Base-by-base conservation (phyloP, 2,329 filamentous ascomycete genomes). In the Calonectria naviculata region DNA sequence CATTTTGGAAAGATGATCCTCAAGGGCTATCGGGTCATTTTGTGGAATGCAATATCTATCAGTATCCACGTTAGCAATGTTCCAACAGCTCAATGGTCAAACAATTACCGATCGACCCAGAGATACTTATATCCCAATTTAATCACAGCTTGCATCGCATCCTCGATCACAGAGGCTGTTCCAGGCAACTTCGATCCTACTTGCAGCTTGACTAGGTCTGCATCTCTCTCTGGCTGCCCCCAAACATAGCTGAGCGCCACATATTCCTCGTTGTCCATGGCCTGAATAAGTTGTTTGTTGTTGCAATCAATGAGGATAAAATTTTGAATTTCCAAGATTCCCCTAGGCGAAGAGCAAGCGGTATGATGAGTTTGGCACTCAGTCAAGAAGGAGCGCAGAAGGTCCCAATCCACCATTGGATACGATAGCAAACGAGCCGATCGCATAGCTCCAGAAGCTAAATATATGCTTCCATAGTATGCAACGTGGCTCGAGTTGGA, bases 161-260 rank as follows among this genome's bases (percentile, higher is more conserved):
- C 56, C 19, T 67, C 46, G 1, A 71, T 36, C 10, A 67, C 67
- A 7, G n/a, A 17, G 10, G 62, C 62, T 1, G 44, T 46, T 26
- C 41, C 15, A 12, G 41, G 34, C 5, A 70, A 19, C 7, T 67
- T 42, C 15, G 26, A 36, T 12, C 19, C 54, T 12, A 19, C 3
- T 5, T 47, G 4, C 5, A 38, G 13, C 26, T 19, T 58, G n/a
- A 9, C 24, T 2, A 4, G 8, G 36, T 58, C 52, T 12, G 13
- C 21, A 24, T 42, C 36, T 26, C 34, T 17, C 10, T 66, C 56
- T 2, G 36, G 47, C 15, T 67, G 28, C 31, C 56, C 68, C 64
- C 46, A 64, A 13, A 67, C 64, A 58, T 67, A 71, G 24, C 68
- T 71, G 21, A 71, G 58, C 2, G 68, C 56, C 1, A 70, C 44